A percentile compares a stretch with the other conserved stretches of the same genome.
phyloP scores from a whole-genome alignment of 2,329 filamentous ascomycete genomes.

The Pseudocercospora vitis region DNA sequence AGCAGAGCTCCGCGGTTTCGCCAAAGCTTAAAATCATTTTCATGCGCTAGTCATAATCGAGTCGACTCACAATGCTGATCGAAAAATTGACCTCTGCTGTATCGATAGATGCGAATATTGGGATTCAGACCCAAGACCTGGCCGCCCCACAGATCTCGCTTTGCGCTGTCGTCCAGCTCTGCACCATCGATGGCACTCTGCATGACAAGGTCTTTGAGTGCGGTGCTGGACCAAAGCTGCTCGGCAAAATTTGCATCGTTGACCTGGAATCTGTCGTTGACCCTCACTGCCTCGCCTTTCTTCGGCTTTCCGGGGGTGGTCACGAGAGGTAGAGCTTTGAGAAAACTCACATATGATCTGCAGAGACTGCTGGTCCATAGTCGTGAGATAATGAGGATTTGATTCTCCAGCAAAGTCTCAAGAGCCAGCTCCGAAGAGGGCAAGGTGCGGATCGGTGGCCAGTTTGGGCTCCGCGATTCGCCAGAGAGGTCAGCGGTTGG shows the following conservation, averaged over 20 bases:
- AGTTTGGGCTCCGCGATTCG: constrained; percentile 51
- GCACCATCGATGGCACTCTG: constrained; percentile 39
- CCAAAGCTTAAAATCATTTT: neutral
- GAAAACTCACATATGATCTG: constrained; percentile 72
- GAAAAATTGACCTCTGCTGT: constrained; percentile 83
- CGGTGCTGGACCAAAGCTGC: constrained; percentile 74
- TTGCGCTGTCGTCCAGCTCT: constrained; percentile 33
- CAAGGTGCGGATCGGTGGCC: constrained; percentile 70
- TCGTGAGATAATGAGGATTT: constrained; percentile 70
- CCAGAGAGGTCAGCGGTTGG: neutral
- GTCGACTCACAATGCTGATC: constrained; percentile 77
- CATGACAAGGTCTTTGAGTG: constrained; percentile 62
- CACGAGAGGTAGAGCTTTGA: constrained; percentile 66
- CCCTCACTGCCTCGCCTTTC: constrained; percentile 74
- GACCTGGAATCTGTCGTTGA: constrained; percentile 87
- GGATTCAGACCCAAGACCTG: constrained; percentile 79
- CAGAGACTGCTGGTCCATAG: constrained; percentile 76
- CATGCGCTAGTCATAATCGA: neutral
- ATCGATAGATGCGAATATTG: constrained; percentile 87
- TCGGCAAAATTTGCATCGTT: constrained; percentile 73
- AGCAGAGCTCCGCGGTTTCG: neutral
- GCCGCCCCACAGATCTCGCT: constrained; percentile 66
- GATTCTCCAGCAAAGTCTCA: constrained; percentile 58
- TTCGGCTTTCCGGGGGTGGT: constrained; percentile 79
- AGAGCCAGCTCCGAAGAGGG: constrained; percentile 65